Conservation (phyloP, 495 filamentous ascomycete species). For the Melanomma pulvis-pyrius region DNA sequence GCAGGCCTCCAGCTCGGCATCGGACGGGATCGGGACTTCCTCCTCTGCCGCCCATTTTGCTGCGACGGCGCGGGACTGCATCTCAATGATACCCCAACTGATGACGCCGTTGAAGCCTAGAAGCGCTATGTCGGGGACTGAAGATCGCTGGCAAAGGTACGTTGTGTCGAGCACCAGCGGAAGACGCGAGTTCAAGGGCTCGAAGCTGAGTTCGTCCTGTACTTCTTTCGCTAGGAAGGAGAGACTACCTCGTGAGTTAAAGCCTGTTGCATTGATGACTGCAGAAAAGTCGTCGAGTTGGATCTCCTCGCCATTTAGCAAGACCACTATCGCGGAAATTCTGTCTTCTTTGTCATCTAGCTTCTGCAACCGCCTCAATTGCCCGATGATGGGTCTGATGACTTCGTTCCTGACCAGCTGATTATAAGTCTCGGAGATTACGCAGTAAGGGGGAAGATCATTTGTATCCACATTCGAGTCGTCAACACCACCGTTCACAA, state of each 20-base stretch:
- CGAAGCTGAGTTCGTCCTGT: neutral
- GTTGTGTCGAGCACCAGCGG: neutral
- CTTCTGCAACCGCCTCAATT: neutral
- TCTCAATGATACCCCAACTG: constrained; percentile 15
- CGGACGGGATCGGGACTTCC: neutral
- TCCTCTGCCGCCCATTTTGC: neutral
- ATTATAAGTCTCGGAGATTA: neutral
- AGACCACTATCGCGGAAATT: neutral
- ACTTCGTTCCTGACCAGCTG: neutral
- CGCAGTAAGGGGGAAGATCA: neutral
- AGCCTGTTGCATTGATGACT: constrained; percentile 8
- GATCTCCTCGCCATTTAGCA: neutral
- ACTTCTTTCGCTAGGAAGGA: constrained; percentile 11
- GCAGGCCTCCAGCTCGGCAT: neutral
- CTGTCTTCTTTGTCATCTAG: neutral
- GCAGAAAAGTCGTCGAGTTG: constrained; percentile 2
- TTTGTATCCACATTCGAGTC: neutral
- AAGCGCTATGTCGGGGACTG: neutral
- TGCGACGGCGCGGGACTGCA: constrained; percentile 4
- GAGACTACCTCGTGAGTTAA: neutral
- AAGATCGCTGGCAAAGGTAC: neutral
- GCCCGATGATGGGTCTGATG: neutral
- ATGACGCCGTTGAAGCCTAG: neutral
- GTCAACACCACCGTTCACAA: neutral
- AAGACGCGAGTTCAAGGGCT: neutral